phyloP scores from a whole-genome alignment of 2,329 filamentous ascomycete genomes.

The Trichoderma pleuroti region DNA sequence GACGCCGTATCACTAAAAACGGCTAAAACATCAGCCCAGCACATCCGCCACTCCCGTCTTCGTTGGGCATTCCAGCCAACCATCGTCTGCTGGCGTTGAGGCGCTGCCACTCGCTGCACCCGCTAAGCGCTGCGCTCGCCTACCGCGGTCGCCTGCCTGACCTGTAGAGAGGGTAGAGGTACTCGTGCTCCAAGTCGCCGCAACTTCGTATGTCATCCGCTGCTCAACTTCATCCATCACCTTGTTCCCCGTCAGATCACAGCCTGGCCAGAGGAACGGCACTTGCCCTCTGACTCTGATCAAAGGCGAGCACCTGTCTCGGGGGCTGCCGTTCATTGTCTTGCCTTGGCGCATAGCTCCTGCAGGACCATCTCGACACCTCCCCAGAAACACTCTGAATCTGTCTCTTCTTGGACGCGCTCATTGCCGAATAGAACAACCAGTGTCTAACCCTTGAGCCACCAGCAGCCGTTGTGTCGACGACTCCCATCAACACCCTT shows the following conservation, averaged over 20 bases:
- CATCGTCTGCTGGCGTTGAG: background rate
- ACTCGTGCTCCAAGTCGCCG: background rate
- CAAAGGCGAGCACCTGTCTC: background rate
- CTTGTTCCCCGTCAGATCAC: background rate
- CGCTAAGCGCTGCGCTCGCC: background rate
- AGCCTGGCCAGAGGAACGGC: background rate
- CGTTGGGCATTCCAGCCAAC: conserved; percentile 14
- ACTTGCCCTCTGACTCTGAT: background rate
- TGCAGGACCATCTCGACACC: background rate
- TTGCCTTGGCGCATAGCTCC: background rate
- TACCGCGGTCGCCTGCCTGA: background rate
- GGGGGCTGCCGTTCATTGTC: background rate
- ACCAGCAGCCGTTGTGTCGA: background rate
- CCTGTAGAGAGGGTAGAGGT: background rate
- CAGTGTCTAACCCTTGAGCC: background rate
- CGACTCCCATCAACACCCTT: background rate
- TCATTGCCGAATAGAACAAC: background rate
- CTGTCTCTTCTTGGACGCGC: background rate
- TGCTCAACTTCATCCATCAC: background rate
- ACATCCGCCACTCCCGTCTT: conserved; percentile 15
- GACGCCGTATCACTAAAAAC: conserved; percentile 12
- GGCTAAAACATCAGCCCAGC: conserved; percentile 11
- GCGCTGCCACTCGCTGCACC: background rate
- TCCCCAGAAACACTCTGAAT: background rate
- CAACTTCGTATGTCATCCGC: background rate